Evolutionary conservation across 345 rosid species (phyloP), one percentile per base, ranked within the genome.

Genomic region (Rhizophora apiculata): DNA sequence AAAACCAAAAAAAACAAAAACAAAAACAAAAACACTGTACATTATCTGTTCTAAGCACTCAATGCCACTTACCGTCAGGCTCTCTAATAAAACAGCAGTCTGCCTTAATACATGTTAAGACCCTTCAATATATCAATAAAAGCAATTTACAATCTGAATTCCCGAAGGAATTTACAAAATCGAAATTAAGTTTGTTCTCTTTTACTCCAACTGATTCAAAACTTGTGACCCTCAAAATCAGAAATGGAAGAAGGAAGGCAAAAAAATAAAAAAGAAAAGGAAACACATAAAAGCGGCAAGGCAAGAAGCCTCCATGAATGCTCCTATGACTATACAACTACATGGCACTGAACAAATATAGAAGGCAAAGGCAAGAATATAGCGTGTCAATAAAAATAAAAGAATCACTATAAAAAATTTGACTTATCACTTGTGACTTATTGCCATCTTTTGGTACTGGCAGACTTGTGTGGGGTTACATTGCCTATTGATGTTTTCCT

Each of bases 401-500:
- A 3, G 48, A 37, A 22, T 46, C 3, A 11, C 6, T 13, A 39
- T 53, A 18, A 67, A 68, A 49, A 11, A 65, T 30, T 48, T 53
- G 29, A 36, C 11, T 52, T 19, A 62, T 62, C 64, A 6, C 51
- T 36, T 43, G 56, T 32, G 48, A 62, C 69, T 82, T 81, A 86
- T 67, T 73, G 75, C 86, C 85, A 85, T 65, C 83, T 70, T 68
- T 70, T 81, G 10, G 84, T 13, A 43, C 5, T 13, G 49, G 49
- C 73, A 59, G 89, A 74, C 77, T 82, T 89, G 59, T 64, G 46
- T 9, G 72, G 18, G 68, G 76, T 68, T 20, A 86, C 67, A 73
- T 69, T 56, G 37, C 66, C 51, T 1, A 18, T 74, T 27, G 66
- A 43, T 16, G 87, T 65, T 74, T 67, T 83, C 79, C 70, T 83